Percentiles rank a stretch among this genome's conserved stretches.
These are phyloP conservation scores for Pleurotus eryngii DNA, from an alignment of 768 basidiomycete species.

Conservation along the genomic window DNA sequence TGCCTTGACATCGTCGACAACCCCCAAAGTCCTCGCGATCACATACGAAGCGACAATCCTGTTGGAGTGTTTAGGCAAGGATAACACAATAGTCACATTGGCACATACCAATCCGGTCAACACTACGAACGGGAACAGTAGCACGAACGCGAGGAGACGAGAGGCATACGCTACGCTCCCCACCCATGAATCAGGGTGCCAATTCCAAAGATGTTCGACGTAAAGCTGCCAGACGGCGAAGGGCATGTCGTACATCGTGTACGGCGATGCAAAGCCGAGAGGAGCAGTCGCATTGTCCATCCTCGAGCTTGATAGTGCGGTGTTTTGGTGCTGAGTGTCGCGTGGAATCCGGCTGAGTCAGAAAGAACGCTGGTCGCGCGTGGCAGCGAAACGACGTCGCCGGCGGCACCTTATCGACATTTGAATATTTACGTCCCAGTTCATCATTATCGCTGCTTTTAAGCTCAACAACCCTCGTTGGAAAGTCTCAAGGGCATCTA, in stretches of 20 bases:
- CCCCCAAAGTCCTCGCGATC: constrained; percentile 78
- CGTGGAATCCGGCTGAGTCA: neutral
- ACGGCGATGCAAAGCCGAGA: constrained; percentile 25
- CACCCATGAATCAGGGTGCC: constrained; percentile 65
- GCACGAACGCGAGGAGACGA: constrained; percentile 62
- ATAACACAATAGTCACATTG: constrained; percentile 10
- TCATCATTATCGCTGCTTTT: neutral
- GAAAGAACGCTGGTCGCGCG: neutral
- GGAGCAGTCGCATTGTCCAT: constrained; percentile 20
- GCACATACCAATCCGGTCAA: constrained; percentile 51
- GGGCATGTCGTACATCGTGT: constrained; percentile 35
- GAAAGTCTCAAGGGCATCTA: neutral
- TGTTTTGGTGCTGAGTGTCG: neutral
- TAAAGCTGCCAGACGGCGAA: constrained; percentile 57
- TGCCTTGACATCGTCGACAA: constrained; percentile 71
- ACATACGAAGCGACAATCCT: constrained; percentile 82
- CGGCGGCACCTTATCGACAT: too few relatives aligned
- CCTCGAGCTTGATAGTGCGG: neutral
- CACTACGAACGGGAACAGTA: constrained; percentile 60
- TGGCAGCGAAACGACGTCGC: too few relatives aligned
- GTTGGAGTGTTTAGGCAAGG: constrained; percentile 4
- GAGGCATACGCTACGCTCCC: constrained; percentile 58
- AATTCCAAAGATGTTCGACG: constrained; percentile 60
- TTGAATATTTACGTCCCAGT: constrained; percentile 3
- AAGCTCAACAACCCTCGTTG: too few relatives aligned